Percentiles rank a stretch among this genome's conserved stretches.
Conservation (phyloP, 2,329 filamentous ascomycete genomes). For the Aspergillus pseudotamarii region DNA sequence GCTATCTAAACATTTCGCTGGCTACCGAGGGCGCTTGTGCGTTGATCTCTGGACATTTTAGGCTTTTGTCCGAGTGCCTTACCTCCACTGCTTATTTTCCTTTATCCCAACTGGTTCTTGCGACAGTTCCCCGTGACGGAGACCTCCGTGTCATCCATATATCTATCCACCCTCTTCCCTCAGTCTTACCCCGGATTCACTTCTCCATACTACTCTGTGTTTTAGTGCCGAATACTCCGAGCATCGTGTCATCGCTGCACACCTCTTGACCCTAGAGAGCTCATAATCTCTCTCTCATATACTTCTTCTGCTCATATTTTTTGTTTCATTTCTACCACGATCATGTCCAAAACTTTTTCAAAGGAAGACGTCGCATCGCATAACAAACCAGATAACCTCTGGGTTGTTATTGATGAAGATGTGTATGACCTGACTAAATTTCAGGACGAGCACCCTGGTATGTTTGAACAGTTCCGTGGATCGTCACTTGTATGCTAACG, state of each 20-base stretch:
- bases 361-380: slow-evolving; percentile 85
- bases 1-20: neutral
- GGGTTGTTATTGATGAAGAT: slow-evolving; percentile 90
- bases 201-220: slow-evolving; percentile 10
- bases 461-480: slow-evolving; percentile 12
- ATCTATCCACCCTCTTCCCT: slow-evolving; percentile 11
- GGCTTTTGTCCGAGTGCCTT: neutral
- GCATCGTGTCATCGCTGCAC: neutral
- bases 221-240: neutral
- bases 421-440: slow-evolving; percentile 94
- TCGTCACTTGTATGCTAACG: slow-evolving; percentile 16
- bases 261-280: neutral
- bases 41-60: slow-evolving; percentile 1
- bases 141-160: slow-evolving; percentile 17
- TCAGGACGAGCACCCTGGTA: slow-evolving; percentile 75
- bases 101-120: neutral
- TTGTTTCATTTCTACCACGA: slow-evolving; percentile 46
- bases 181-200: slow-evolving; percentile 15
- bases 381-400: slow-evolving; percentile 83
- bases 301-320: neutral
- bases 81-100: neutral
- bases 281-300: neutral
- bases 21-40: neutral
- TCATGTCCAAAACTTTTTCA: slow-evolving; percentile 91
- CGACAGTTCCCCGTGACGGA: slow-evolving; percentile 8